Conservation (phyloP, 495 filamentous ascomycete genomes). For the Schizothecium vesticola region DNA sequence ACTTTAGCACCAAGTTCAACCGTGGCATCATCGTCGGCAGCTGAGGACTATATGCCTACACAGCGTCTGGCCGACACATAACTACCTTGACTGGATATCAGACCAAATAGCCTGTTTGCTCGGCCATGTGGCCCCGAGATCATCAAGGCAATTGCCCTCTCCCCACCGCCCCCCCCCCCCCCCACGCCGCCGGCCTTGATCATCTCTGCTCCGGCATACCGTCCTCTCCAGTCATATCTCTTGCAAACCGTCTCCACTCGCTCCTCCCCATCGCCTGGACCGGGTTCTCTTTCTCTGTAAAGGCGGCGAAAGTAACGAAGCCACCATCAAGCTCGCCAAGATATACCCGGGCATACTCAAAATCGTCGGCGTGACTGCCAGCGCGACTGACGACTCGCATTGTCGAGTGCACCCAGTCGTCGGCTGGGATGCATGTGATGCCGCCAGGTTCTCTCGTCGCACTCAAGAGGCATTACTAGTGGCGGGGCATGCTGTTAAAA, state of each 20-base stretch:
- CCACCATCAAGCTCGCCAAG: constrained; percentile 53
- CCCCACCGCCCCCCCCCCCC: no score
- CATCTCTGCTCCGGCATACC: constrained; percentile 54
- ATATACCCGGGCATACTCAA: constrained; percentile 53
- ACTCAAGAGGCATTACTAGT: constrained; percentile 43
- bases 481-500: constrained; percentile 49
- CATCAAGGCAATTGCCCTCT: constrained; percentile 43
- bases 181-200: constrained; percentile 43
- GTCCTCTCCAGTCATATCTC: constrained; percentile 44
- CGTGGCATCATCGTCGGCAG: constrained; percentile 21
- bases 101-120: constrained; percentile 54
- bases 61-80: constrained; percentile 32
- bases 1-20: constrained; percentile 25
- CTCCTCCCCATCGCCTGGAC: constrained; percentile 44
- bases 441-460: constrained; percentile 44
- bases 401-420: constrained; percentile 49
- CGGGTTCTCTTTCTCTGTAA: constrained; percentile 53
- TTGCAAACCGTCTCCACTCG: constrained; percentile 41
- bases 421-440: constrained; percentile 46
- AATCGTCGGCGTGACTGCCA: constrained; percentile 48
- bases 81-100: constrained; percentile 51
- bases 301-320: constrained; percentile 51
- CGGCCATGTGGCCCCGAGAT: constrained; percentile 55
- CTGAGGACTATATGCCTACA: constrained; percentile 24
- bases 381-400: constrained; percentile 51